These are phyloP conservation scores for Coprinopsis marcescibilis DNA, from an alignment of 768 basidiomycete genomes.

Conservation along the genomic window DNA sequence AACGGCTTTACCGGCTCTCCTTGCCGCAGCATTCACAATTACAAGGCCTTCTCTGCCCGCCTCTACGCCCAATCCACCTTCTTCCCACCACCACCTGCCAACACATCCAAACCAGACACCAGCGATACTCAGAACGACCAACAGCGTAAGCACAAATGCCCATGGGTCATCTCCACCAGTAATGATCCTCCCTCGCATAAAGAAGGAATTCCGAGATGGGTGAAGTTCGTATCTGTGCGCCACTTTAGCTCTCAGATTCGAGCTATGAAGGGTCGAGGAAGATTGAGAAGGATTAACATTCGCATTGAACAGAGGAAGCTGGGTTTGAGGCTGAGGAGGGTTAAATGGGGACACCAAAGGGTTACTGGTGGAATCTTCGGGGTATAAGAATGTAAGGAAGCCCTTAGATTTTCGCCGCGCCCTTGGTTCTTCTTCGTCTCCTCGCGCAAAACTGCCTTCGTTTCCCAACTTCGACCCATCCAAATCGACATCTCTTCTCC, in stretches of 20 bases:
- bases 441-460: neutral
- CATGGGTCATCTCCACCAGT: slow-evolving; percentile 83
- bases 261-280: no score
- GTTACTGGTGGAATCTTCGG: neutral
- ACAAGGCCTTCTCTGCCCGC: slow-evolving; percentile 1
- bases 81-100: slow-evolving; percentile 82
- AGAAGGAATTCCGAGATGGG: slow-evolving; percentile 73
- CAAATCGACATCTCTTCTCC: neutral
- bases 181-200: slow-evolving; percentile 63
- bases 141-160: slow-evolving; percentile 68
- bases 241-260: no score
- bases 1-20: slow-evolving; percentile 6
- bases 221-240: slow-evolving; percentile 43
- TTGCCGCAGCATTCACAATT: slow-evolving; percentile 1
- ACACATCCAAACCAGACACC: slow-evolving; percentile 88
- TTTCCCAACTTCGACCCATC: slow-evolving; percentile 1
- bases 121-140: slow-evolving; percentile 57
- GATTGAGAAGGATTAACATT: no score
- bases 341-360: neutral
- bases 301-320: no score
- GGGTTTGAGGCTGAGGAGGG: neutral
- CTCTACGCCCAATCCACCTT: slow-evolving; percentile 22
- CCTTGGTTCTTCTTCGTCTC: neutral
- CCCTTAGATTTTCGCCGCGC: neutral
- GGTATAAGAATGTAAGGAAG: slow-evolving; percentile 1